phyloP scores from a whole-genome alignment of 257 asterid species.

The Thymus quinquecostatus region DNA sequence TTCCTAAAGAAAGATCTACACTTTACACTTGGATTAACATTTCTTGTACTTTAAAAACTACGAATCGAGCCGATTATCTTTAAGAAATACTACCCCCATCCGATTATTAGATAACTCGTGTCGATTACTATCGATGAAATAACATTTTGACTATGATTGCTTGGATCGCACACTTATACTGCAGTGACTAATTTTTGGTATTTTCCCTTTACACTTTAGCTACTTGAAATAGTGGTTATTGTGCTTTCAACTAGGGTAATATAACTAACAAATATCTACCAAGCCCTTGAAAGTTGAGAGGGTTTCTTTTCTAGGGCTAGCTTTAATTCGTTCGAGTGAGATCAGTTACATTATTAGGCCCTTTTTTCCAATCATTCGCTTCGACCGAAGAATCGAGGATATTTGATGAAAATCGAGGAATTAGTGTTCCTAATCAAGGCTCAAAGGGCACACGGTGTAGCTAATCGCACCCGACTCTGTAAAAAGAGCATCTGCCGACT shows the following conservation, averaged over 20 bases:
- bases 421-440: no score
- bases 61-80: no score
- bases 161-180: background rate
- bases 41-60: no score
- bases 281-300: background rate
- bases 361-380: background rate
- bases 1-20: background rate
- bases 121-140: no score
- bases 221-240: background rate
- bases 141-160: background rate
- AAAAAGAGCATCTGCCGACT: background rate
- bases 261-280: background rate
- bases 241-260: background rate
- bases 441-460: background rate
- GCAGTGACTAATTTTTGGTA: conserved; percentile 10
- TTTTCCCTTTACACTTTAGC: no score
- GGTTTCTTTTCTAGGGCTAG: background rate
- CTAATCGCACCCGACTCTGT: background rate
- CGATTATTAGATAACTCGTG: no score
- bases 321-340: background rate
- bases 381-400: background rate
- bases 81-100: no score
- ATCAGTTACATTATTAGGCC: background rate
- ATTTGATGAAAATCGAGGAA: background rate
- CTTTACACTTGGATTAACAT: conserved; percentile 1